phyloP scores from a whole-genome alignment of 306 rosid genomes.

The Geum urbanum region DNA sequence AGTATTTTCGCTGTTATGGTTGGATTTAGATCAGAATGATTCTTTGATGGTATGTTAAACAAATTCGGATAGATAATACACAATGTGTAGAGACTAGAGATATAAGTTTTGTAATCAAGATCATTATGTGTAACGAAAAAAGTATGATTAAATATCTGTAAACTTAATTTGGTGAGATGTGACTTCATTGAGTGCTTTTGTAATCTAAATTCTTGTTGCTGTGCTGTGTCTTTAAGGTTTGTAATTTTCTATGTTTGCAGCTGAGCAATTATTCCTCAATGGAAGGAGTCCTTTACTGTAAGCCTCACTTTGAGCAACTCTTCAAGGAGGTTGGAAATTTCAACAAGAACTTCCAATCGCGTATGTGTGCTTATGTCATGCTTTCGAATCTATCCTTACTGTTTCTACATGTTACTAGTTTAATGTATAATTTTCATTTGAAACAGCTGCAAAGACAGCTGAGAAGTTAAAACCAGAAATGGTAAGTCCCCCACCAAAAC shows the following conservation, averaged over 20 bases:
- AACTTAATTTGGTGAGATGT: too few relatives aligned
- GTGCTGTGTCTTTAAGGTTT: conserved; percentile 15
- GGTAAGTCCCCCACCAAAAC: conserved; percentile 43
- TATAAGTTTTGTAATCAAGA: background rate
- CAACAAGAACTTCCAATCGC: conserved; percentile 79
- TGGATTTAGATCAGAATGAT: background rate
- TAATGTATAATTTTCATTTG: conserved; percentile 41
- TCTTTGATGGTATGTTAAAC: background rate
- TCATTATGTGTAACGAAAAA: background rate
- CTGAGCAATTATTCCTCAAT: conserved; percentile 90
- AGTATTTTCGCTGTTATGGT: background rate
- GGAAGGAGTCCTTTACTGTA: conserved; percentile 92
- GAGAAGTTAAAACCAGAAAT: conserved; percentile 73
- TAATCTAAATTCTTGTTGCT: conserved; percentile 8
- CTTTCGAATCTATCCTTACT: conserved; percentile 18
- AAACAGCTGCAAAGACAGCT: conserved; percentile 79
- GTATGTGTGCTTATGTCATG: conserved; percentile 44
- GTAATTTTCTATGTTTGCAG: conserved; percentile 42
- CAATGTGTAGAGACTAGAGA: too few relatives aligned
- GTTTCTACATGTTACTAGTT: conserved; percentile 15
- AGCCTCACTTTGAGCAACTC: conserved; percentile 95
- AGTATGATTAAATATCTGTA: too few relatives aligned
- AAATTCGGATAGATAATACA: background rate
- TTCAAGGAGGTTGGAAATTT: conserved; percentile 82
- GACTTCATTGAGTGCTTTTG: background rate